Base-by-base conservation (phyloP, 345 rosid species). In the Cardamine resedifolia region DNA sequence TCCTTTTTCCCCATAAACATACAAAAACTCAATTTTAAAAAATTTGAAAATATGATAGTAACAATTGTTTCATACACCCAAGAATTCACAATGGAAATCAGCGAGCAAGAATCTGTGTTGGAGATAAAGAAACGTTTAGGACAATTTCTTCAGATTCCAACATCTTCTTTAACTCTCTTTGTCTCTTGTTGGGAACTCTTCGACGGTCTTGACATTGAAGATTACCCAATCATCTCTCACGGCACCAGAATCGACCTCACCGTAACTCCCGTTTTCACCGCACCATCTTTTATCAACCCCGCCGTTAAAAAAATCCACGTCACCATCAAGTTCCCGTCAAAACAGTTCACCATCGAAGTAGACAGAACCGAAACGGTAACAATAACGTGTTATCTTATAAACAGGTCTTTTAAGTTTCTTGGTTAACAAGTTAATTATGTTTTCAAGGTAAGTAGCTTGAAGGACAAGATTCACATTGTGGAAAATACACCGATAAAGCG, bases 201-300 rank as follows among this genome's bases (percentile, higher is more conserved):
- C 2, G 96, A 94, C 58, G 97, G 96, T 19, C 83, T 94, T 1
- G 99, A 91, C 83, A 84, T 95, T 81, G 96, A 91, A 52, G 96
- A 91, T 62, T 94, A 91, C 55, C 97, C 99, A 3, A 88, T 88
- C 41, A 80, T 91, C 74, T 62, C 58, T 15, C 80, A 90, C 21
- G 93, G 90, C 33, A 83, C 96, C 3, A 90, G 68, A 68, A 87
- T 95, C 33, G 85, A 90, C 65, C 93, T 95, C 61, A 81, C 83
- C 52, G 31, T 80, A 30, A 81, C 82, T 57, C 81, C 85, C 0
- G n/a, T 60, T 52, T 21, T 58, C 36, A 43, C 66, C 60, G 7
- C 55, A 7, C 53, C 78, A 0, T 50, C 68, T 28, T 53, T 19
- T 12, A 45, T 26, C 8, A 49, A 31, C 69, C 64, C 69, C 10